Evolutionary conservation across 495 filamentous ascomycete genomes (phyloP).

Genomic region (Sabuloglossum arenarium): DNA sequence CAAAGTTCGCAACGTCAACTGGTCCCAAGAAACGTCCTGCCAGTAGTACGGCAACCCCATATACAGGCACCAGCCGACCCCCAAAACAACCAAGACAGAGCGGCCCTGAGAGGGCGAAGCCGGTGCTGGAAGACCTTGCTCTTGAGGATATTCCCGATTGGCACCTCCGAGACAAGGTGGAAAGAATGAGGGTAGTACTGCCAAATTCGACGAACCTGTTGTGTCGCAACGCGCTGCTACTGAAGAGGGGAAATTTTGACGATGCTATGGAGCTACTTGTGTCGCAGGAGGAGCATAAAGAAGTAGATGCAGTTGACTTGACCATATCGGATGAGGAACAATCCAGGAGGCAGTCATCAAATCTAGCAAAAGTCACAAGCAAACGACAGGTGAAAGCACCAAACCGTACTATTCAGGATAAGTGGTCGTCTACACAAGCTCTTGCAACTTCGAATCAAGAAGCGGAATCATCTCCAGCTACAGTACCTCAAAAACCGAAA

Average conservation of each 20-base stretch:
- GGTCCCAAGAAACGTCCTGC: conserved; percentile 21
- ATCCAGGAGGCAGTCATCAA: background rate
- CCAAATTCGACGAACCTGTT: conserved; percentile 27
- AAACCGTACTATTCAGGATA: conserved; percentile 34
- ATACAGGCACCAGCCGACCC: conserved; percentile 17
- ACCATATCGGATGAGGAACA: conserved; percentile 20
- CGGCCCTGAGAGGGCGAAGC: conserved; percentile 34
- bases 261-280: conserved; percentile 33
- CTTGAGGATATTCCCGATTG: conserved; percentile 35
- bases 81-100: conserved; percentile 25
- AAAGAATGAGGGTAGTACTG: conserved; percentile 30
- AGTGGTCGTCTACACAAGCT: conserved; percentile 26
- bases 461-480: background rate
- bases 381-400: conserved; percentile 29
- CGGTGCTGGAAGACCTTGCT: conserved; percentile 20
- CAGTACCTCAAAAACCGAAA: conserved; percentile 8
- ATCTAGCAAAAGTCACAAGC: background rate
- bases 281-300: conserved; percentile 11
- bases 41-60: conserved; percentile 25
- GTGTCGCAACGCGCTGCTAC: conserved; percentile 30
- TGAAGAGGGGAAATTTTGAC: conserved; percentile 32
- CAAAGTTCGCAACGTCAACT: background rate
- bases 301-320: conserved; percentile 15
- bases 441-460: background rate
- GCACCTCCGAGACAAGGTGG: conserved; percentile 30